Conservation (phyloP, 2,329 filamentous ascomycete genomes). For the Fulvia fulva region DNA sequence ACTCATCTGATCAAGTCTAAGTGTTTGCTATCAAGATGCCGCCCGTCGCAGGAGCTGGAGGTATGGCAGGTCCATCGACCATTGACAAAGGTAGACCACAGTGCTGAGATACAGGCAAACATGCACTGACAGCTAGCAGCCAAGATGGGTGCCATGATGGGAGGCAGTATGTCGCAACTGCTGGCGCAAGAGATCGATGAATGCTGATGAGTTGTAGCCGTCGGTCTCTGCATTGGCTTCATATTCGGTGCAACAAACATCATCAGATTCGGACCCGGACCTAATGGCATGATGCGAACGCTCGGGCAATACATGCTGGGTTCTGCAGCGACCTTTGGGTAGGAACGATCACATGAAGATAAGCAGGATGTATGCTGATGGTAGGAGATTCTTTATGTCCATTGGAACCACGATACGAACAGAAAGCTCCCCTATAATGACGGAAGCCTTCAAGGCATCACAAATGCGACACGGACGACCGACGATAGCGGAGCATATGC, state of each 20-base stretch:
- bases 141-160: slow-evolving; percentile 99
- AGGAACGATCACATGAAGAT: slow-evolving; percentile 34
- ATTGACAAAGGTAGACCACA: slow-evolving; percentile 63
- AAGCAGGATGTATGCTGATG: background rate
- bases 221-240: slow-evolving; percentile 94
- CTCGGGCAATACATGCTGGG: slow-evolving; percentile 95
- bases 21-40: slow-evolving; percentile 27
- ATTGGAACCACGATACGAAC: slow-evolving; percentile 95
- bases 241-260: slow-evolving; percentile 92
- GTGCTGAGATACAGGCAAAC: background rate
- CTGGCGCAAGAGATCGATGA: background rate
- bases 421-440: slow-evolving; percentile 72
- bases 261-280: slow-evolving; percentile 87
- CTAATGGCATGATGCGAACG: slow-evolving; percentile 89
- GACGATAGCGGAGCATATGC: slow-evolving; percentile 54
- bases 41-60: slow-evolving; percentile 30
- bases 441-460: slow-evolving; percentile 71
- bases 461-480: slow-evolving; percentile 59
- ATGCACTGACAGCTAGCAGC: slow-evolving; percentile 49
- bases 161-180: slow-evolving; percentile 68
- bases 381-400: slow-evolving; percentile 85
- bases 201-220: slow-evolving; percentile 55
- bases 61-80: slow-evolving; percentile 56
- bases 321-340: slow-evolving; percentile 95
- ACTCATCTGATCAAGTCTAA: background rate